Percentiles rank a stretch among this genome's conserved stretches.
These are phyloP conservation scores for Citropsis articulata DNA, from an alignment of 345 rosid species.

Conservation along the genomic window DNA sequence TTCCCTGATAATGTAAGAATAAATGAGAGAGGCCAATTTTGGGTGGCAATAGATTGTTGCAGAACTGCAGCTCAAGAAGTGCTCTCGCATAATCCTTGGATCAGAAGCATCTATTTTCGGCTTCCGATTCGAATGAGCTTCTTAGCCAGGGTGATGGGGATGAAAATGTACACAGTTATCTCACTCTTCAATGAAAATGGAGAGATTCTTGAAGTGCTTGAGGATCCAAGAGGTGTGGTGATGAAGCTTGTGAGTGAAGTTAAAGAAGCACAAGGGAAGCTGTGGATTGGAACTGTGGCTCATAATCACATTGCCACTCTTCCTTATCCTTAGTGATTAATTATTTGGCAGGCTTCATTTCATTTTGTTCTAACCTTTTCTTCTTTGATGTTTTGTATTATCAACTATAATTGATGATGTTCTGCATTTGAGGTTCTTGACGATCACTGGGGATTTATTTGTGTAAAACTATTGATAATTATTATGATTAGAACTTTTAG, in stretches of 20 bases:
- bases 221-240: slow-evolving; percentile 76
- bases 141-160: slow-evolving; percentile 78
- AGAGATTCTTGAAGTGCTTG: slow-evolving; percentile 72
- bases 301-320: slow-evolving; percentile 91
- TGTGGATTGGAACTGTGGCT: slow-evolving; percentile 98
- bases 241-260: slow-evolving; percentile 97
- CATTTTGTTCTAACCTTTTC: background rate
- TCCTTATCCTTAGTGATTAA: slow-evolving; percentile 48
- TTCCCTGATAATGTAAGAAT: slow-evolving; percentile 90
- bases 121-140: slow-evolving; percentile 63
- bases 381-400: background rate
- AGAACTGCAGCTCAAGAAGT: slow-evolving; percentile 78
- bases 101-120: slow-evolving; percentile 70
- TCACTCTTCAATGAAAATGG: slow-evolving; percentile 62
- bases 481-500: background rate
- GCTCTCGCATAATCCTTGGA: slow-evolving; percentile 75
- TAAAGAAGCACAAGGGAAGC: slow-evolving; percentile 73
- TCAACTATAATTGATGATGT: too few species aligned
- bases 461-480: background rate
- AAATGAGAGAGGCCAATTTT: slow-evolving; percentile 75
- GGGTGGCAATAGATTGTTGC: slow-evolving; percentile 99
- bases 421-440: background rate
- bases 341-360: background rate
- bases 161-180: slow-evolving; percentile 88
- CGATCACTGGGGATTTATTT: background rate